Evolutionary conservation across 1,284 basidiomycete genomes (phyloP).

Genomic region (Fistulina hepatica): DNA sequence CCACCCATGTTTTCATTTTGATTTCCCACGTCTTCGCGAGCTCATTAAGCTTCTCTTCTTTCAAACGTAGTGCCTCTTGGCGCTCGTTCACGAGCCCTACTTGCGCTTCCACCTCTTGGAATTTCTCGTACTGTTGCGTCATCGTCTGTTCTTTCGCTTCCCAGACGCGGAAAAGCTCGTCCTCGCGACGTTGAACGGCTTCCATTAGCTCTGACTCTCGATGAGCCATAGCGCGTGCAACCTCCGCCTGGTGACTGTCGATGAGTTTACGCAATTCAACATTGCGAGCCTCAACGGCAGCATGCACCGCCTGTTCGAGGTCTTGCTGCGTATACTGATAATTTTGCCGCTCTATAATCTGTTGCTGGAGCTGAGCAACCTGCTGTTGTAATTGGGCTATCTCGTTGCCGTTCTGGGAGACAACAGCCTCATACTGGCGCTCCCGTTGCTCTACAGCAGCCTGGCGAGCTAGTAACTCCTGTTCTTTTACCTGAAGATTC

Average conservation of each 20-base stretch:
- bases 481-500: constrained; percentile 46
- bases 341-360: constrained; percentile 21
- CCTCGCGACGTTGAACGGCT: constrained; percentile 56
- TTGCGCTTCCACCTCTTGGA: constrained; percentile 42
- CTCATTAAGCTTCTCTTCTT: constrained; percentile 38
- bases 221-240: constrained; percentile 49
- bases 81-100: constrained; percentile 39
- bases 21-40: constrained; percentile 37
- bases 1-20: constrained; percentile 31
- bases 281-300: constrained; percentile 52
- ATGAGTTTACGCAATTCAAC: constrained; percentile 56
- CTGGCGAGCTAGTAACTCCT: constrained; percentile 55
- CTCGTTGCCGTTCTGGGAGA: constrained; percentile 51
- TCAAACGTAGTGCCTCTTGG: constrained; percentile 41
- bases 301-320: constrained; percentile 43
- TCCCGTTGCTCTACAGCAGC: constrained; percentile 44
- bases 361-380: constrained; percentile 29
- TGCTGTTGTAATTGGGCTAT: constrained; percentile 38
- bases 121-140: constrained; percentile 34
- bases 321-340: constrained; percentile 29
- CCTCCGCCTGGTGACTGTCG: constrained; percentile 56
- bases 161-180: constrained; percentile 59
- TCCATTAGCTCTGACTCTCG: constrained; percentile 64
- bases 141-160: constrained; percentile 44
- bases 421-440: constrained; percentile 31